phyloP scores from a whole-genome alignment of 768 basidiomycete genomes.

The Tephrocybe sp. region DNA sequence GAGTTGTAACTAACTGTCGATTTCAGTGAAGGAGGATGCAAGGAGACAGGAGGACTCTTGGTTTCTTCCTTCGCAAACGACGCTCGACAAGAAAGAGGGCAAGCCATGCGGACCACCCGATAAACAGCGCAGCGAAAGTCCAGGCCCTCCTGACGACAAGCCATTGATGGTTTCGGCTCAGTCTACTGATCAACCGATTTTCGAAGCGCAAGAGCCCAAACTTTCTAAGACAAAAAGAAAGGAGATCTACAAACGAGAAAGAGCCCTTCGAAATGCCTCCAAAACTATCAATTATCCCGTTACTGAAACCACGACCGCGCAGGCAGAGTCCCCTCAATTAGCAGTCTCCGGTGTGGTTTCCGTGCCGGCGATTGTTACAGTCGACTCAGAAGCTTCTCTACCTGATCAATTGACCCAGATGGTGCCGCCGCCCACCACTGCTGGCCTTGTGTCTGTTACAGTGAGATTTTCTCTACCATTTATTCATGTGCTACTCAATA shows the following conservation, averaged over 20 bases:
- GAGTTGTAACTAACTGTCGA: not conserved
- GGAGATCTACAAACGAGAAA: not conserved
- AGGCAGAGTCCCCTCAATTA: no score
- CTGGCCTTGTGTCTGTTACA: conserved; percentile 1
- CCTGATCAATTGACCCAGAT: not conserved
- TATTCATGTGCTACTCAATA: no score
- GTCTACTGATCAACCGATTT: not conserved
- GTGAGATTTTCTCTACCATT: no score
- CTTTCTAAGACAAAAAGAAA: conserved; percentile 9
- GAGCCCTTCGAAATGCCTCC: conserved; percentile 1
- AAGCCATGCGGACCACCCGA: not conserved
- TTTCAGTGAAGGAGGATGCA: conserved; percentile 13
- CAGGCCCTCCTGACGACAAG: no score
- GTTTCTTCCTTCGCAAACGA: conserved; percentile 27
- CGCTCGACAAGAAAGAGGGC: not conserved
- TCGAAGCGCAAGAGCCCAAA: not conserved
- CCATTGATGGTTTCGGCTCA: not conserved
- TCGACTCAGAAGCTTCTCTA: no score
- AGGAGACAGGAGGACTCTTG: conserved; percentile 23
- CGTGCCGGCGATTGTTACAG: no score
- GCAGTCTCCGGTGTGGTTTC: no score
- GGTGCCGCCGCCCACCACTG: not conserved
- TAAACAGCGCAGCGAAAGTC: not conserved
- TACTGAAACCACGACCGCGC: not conserved
- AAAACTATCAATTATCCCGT: not conserved